Base-by-base conservation (phyloP, 345 rosid species). In the Sapria himalayana region DNA sequence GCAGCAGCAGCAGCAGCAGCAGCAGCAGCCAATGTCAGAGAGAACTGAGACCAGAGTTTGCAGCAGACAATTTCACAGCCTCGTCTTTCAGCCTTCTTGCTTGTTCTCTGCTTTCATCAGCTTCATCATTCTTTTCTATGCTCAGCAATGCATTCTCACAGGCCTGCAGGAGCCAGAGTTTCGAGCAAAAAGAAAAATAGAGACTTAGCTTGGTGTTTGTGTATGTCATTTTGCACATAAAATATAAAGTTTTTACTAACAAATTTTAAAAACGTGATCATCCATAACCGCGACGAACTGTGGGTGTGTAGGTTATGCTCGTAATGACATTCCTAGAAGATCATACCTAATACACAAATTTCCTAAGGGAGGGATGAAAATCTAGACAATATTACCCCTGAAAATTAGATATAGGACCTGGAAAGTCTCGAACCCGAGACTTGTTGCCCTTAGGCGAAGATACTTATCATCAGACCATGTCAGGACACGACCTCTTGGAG, bases 1-100 rank as follows among this genome's bases (percentile, higher is more conserved):
- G 19, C 19, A 42, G 38, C 33, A 41, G 29, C 33, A 11, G 7
- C 22, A 32, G n/a, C 19, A 19, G 8, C 24, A 19, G 21, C 25
- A 37, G 19, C 20, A 37, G 21, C 22, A 37, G 8, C n/a, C 11
- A 8, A 19, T 10, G 3, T 17, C 6, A 10, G 12, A 34, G 3
- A 43, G 22, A 25, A 41, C 46, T 50, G 56, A 16, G 71, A 89
- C 95, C 79, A 41, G 91, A 74, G 34, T 37, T 43, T 25, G 86
- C 61, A 51, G 73, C 64, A 45, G 70, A 43, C 24, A 48, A 59
- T 31, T 25, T 35, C 38, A 66, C 49, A 19, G 72, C 80, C 49
- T 41, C 38, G 45, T 64, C 71, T 60, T 66, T 61, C 18, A 82
- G 67, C 37, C 54, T 69, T 65, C 43, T 66, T 42, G 63, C 48